Conservation (phyloP, 176 grass and related monocot species). For the Alloteropsis semialata region DNA sequence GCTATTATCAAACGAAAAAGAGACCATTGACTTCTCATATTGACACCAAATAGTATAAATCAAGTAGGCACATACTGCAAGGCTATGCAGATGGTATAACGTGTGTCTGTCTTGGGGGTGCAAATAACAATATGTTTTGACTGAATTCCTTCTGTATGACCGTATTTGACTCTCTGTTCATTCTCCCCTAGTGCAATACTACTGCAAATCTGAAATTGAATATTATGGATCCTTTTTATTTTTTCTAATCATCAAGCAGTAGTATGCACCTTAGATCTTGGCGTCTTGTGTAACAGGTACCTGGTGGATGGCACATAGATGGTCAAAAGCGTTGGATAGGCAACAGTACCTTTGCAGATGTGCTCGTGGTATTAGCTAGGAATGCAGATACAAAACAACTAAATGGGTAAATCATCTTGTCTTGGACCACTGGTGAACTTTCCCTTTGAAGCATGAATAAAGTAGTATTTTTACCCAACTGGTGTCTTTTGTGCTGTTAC, state of each 20-base stretch:
- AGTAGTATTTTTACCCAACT: background rate
- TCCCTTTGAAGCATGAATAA: background rate
- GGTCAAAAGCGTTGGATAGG: conserved; percentile 82
- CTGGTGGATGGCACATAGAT: conserved; percentile 70
- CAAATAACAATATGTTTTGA: background rate
- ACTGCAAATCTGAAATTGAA: conserved; percentile 2
- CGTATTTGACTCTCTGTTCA: background rate
- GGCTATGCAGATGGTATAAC: background rate
- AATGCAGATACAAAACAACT: conserved; percentile 58
- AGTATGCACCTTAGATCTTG: background rate
- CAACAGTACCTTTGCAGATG: conserved; percentile 80
- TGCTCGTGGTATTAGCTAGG: conserved; percentile 67
- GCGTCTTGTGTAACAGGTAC: conserved; percentile 36
- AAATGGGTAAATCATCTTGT: conserved; percentile 49
- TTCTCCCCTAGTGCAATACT: background rate
- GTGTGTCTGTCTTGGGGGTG: background rate
- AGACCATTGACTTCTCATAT: background rate
- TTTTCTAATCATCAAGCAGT: background rate
- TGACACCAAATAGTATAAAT: background rate
- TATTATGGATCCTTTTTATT: background rate
- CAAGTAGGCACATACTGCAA: background rate
- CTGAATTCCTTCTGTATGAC: background rate
- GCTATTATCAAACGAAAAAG: background rate
- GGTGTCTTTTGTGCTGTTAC: background rate
- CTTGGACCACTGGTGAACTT: background rate